Evolutionary conservation across 164 flowering plant genomes (phyloP), one percentile per base, ranked within the genome.

Genomic region (Chimonanthus salicifolius): DNA sequence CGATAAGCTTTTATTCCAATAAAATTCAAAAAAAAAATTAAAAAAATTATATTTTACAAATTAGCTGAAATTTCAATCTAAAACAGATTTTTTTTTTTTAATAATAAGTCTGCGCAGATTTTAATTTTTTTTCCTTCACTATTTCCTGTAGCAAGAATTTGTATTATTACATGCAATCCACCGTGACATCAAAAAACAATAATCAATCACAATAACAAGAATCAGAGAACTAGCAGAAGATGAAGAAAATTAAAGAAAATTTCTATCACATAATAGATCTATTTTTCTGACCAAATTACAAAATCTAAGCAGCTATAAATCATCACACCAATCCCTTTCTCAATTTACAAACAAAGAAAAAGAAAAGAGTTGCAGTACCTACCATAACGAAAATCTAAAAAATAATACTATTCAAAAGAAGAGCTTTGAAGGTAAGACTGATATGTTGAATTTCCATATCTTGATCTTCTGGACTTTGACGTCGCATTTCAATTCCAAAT

Each of bases 391-490:
- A 15, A 71, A 3, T 20, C 7, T n/a, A 69, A 49, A 33, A 8
- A 70, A 10, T 33, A 13, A 54, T 0, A 46, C 10, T 48, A 5
- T 48, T 6, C 7, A 49, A n/a, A n/a, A 6, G 7, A 5, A 15
- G 10, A 43, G 18, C 10, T 47, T 47, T 54, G 10, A 16, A 2
- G 18, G 63, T 11, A 75, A 45, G 63, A 11, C 50, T 64, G 62
- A 33, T 33, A 33, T 33, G 33, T 33, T 33, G 72, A 77, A 88
- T 80, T 79, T 88, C 90, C 90, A 87, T 84, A 88, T 82, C 89
- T 88, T 88, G 33, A 33, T 33, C 85, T 86, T 73, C 33, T 84
- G 75, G 45, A 88, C 83, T 77, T 87, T 83, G 47, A 88, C 89
- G 83, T 83, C 80, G 74, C 92, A 88, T 48, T 84, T 78, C 3